Conservation (phyloP, 352 stramenopile species). For the Phytophthora europaea region DNA sequence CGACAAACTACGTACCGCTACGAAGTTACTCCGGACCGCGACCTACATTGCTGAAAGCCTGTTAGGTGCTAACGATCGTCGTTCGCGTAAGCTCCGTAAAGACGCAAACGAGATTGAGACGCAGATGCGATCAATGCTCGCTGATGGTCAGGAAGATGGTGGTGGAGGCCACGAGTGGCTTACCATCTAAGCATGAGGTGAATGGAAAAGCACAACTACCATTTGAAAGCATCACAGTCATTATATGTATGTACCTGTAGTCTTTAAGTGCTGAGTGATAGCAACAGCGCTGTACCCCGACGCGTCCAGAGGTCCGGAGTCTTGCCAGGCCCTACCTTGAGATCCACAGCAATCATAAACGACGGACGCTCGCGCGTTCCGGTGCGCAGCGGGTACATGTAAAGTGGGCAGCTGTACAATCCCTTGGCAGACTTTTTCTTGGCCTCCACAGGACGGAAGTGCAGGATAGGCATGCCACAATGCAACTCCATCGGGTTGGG, state of each 20-base stretch:
- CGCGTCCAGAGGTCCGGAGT: conserved; percentile 95
- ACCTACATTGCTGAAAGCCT: conserved; percentile 67
- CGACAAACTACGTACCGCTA: conserved; percentile 45
- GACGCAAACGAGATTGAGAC: conserved; percentile 54
- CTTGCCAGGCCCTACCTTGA: conserved; percentile 90
- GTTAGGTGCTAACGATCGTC: conserved; percentile 63
- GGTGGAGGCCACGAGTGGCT: conserved; percentile 62
- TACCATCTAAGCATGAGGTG: conserved; percentile 37
- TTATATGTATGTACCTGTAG: conserved; percentile 12
- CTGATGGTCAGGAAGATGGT: conserved; percentile 39
- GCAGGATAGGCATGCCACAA: conserved; percentile 93
- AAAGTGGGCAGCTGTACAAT: conserved; percentile 95
- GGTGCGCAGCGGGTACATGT: conserved; percentile 97
- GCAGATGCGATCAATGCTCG: conserved; percentile 35
- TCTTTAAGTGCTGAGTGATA: conserved; percentile 87
- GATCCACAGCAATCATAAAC: conserved; percentile 95
- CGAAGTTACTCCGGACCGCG: conserved; percentile 45
- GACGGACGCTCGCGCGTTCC: conserved; percentile 95
- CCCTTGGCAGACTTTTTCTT: conserved; percentile 96
- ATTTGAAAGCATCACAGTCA: conserved; percentile 15
- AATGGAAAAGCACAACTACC: conserved; percentile 9
- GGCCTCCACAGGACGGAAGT: conserved; percentile 96
- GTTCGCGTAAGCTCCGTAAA: conserved; percentile 52
- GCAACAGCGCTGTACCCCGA: conserved; percentile 92
- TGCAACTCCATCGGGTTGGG: conserved; percentile 94